These are phyloP conservation scores for Coleophoma crateriformis DNA, from an alignment of 2,329 filamentous ascomycete genomes.

Conservation along the genomic window DNA sequence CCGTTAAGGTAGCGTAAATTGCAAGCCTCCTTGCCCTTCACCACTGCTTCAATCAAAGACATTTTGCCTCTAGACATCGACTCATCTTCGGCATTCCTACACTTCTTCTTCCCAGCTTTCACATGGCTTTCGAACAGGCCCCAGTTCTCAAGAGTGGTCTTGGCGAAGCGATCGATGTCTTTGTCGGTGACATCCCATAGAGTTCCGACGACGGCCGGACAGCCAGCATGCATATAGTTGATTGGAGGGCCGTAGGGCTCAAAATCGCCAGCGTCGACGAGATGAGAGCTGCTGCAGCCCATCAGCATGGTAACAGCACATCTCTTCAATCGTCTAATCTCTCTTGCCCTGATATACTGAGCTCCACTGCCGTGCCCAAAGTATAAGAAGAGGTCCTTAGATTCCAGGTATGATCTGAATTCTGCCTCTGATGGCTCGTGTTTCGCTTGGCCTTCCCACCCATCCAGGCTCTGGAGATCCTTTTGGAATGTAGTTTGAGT, in stretches of 20 bases:
- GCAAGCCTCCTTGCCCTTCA: conserved; percentile 70
- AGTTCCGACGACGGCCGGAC: conserved; percentile 82
- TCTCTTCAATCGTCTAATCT: conserved; percentile 70
- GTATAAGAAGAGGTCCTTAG: conserved; percentile 75
- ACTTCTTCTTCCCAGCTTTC: conserved; percentile 21
- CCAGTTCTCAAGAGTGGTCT: conserved; percentile 77
- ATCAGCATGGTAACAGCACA: conserved; percentile 86
- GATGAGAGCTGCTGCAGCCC: conserved; percentile 83
- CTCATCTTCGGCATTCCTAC: conserved; percentile 26
- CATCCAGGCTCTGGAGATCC: conserved; percentile 56
- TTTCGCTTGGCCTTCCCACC: conserved; percentile 66
- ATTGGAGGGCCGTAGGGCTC: conserved; percentile 87
- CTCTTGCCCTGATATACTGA: conserved; percentile 85
- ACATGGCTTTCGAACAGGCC: conserved; percentile 48
- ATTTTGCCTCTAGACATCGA: conserved; percentile 26
- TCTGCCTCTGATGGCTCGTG: conserved; percentile 70
- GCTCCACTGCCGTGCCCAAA: conserved; percentile 94
- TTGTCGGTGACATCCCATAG: conserved; percentile 98
- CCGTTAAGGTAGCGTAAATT: conserved; percentile 88
- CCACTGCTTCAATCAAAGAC: conserved; percentile 77
- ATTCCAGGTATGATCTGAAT: conserved; percentile 62
- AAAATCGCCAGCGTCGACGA: conserved; percentile 78
- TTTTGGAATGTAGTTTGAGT: conserved; percentile 73
- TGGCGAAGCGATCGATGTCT: conserved; percentile 91
- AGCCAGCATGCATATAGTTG: conserved; percentile 86